Base-by-base conservation (phyloP, 106 monocot genomes). In the Iris macrosiphon region DNA sequence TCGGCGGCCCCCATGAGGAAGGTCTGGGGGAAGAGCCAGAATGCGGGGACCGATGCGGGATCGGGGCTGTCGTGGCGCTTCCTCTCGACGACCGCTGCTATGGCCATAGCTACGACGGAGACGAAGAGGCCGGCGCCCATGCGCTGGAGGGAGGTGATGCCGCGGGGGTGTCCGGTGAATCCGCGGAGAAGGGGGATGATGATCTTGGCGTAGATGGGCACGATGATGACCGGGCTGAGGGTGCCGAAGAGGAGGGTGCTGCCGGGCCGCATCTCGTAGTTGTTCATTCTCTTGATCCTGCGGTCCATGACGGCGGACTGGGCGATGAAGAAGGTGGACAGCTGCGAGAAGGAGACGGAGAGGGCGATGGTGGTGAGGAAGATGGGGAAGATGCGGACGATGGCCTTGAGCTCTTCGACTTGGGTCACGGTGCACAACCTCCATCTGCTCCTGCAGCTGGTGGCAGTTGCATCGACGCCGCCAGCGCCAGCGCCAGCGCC, bases 61-160 rank as follows among this genome's bases (percentile, higher is more conserved):
- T 39, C 13, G 2, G 29, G 3, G 15, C 34, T 17, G 6, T 15
- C 37, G 15, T 62, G 55, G 7, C 62, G 55, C 54, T 46, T 52
- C 19, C 43, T 55, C 18, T 71, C 62, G 7, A 52, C 50, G 24
- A 71, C 26, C 5, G 70, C 70, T 16, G 62, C 62, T 5, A 29
- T 51, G 20, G 34, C 54, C 70, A 71, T 71, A 15, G 61, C 62
- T 1, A 62, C 13, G 21, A 61, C 38, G 40, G 62, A 62, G 24
- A 71, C 35, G 11, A 62, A 30, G 34, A 55, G 35, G 10, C 70
- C 70, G 18, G 55, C 33, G 8, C 61, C 70, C 6, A 71, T 71
- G 11, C 61, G 26, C 32, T 62, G 62, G 26, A 71, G 45, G 26
- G 42, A 44, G 29, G 71, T 71, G 35, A 71, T 30, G 29, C 71